phyloP scores from a whole-genome alignment of 257 asterid genomes.

The Solanum chmielewskii region DNA sequence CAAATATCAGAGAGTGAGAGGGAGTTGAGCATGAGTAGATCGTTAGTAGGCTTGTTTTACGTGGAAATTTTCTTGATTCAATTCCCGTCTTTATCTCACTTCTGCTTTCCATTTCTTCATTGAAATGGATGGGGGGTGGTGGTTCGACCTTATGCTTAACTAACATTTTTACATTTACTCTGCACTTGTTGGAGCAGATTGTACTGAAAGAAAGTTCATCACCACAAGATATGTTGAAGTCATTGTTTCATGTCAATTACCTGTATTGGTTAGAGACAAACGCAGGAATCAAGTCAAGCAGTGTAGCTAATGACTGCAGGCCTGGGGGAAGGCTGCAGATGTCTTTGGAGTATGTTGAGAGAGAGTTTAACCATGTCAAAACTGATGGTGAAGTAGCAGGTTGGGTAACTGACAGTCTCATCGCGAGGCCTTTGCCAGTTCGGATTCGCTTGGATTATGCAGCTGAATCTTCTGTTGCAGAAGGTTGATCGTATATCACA shows the following conservation, averaged over 20 bases:
- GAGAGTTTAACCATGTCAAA: slow-evolving; percentile 68
- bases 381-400: slow-evolving; percentile 64
- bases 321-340: slow-evolving; percentile 74
- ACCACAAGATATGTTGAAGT: slow-evolving; percentile 81
- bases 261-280: slow-evolving; percentile 84
- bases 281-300: slow-evolving; percentile 62
- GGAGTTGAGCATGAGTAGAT: neutral
- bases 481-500: slow-evolving; percentile 10
- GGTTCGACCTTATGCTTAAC: neutral
- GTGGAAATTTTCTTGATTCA: neutral
- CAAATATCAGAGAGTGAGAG: neutral
- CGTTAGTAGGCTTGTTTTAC: neutral
- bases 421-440: slow-evolving; percentile 74
- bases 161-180: neutral
- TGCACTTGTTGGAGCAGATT: slow-evolving; percentile 37
- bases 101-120: neutral
- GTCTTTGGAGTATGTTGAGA: slow-evolving; percentile 58
- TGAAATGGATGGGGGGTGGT: neutral
- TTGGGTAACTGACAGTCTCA: slow-evolving; percentile 72
- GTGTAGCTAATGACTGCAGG: slow-evolving; percentile 52
- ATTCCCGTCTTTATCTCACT: neutral
- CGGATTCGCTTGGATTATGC: slow-evolving; percentile 40
- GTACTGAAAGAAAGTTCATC: slow-evolving; percentile 70
- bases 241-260: slow-evolving; percentile 75
- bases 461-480: slow-evolving; percentile 23